Evolutionary conservation across 2,329 filamentous ascomycete species (phyloP).

Genomic region (Nemania sp.): DNA sequence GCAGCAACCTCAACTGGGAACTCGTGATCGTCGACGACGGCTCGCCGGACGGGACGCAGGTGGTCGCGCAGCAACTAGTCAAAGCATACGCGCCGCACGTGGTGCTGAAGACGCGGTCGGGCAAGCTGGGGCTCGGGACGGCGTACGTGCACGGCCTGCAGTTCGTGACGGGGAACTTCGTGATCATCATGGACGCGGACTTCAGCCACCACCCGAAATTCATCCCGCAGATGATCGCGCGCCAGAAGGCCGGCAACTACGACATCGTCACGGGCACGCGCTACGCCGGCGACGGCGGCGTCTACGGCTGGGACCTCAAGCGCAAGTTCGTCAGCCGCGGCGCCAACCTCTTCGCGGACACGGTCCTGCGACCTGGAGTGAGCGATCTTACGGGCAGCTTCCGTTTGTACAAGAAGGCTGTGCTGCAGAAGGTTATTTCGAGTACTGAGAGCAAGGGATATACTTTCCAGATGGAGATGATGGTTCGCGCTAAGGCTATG

Average conservation of each 20-base stretch:
- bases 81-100: constrained; percentile 81
- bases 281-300: constrained; percentile 86
- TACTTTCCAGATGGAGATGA: constrained; percentile 99
- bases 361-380: constrained; percentile 87
- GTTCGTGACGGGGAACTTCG: constrained; percentile 87
- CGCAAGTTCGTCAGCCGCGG: constrained; percentile 81
- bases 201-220: constrained; percentile 99
- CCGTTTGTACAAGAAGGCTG: constrained; percentile 87
- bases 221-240: constrained; percentile 88
- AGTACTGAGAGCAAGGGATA: constrained; percentile 96
- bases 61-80: constrained; percentile 86
- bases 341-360: constrained; percentile 95
- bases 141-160: constrained; percentile 94
- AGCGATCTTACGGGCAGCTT: constrained; percentile 96
- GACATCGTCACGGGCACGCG: constrained; percentile 97
- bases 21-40: constrained; percentile 98
- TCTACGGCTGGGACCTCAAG: constrained; percentile 96
- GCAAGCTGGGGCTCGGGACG: constrained; percentile 95
- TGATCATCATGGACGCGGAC: constrained; percentile 99
- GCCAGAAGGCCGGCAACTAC: constrained; percentile 76
- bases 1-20: constrained; percentile 91
- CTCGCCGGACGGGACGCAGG: constrained; percentile 92
- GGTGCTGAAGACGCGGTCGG: constrained; percentile 81
- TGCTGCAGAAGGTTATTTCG: constrained; percentile 86
- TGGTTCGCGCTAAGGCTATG: constrained; percentile 95